Evolutionary conservation across 768 basidiomycete species (phyloP).

Genomic region (Agrocybe chaxingu): DNA sequence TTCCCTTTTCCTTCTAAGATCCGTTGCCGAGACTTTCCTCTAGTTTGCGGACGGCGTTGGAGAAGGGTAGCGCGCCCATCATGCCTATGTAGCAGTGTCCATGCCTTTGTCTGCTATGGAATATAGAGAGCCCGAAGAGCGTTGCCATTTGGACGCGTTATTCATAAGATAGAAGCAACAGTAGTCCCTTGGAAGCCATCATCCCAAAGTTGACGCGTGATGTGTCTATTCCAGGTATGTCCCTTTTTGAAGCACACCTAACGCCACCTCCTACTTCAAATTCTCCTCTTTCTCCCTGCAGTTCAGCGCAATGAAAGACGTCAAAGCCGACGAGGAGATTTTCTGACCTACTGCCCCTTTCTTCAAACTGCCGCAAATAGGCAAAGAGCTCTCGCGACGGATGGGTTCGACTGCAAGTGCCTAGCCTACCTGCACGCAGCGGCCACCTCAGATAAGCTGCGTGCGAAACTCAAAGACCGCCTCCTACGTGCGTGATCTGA

Average conservation of each 20-base stretch:
- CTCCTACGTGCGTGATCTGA: too few relatives aligned
- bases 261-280: background rate
- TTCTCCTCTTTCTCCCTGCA: background rate
- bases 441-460: background rate
- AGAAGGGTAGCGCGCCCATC: conserved; percentile 70
- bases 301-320: background rate
- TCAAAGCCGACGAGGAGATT: conserved; percentile 1
- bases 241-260: background rate
- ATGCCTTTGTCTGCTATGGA: background rate
- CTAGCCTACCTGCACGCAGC: background rate
- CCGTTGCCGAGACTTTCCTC: background rate
- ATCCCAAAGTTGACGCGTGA: too few relatives aligned
- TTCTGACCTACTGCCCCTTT: background rate
- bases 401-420: conserved; percentile 1
- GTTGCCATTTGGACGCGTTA: too few relatives aligned
- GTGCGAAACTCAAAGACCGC: too few relatives aligned
- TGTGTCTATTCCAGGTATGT: too few relatives aligned
- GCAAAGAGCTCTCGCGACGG: background rate
- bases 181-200: too few relatives aligned
- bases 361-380: background rate
- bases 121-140: background rate
- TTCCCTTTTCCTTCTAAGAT: background rate
- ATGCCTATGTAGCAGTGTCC: conserved; percentile 40
- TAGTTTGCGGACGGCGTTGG: conserved; percentile 70
- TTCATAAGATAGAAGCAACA: too few relatives aligned